Evolutionary conservation across 768 basidiomycete species (phyloP).

Genomic region (Boletus coccyginus): DNA sequence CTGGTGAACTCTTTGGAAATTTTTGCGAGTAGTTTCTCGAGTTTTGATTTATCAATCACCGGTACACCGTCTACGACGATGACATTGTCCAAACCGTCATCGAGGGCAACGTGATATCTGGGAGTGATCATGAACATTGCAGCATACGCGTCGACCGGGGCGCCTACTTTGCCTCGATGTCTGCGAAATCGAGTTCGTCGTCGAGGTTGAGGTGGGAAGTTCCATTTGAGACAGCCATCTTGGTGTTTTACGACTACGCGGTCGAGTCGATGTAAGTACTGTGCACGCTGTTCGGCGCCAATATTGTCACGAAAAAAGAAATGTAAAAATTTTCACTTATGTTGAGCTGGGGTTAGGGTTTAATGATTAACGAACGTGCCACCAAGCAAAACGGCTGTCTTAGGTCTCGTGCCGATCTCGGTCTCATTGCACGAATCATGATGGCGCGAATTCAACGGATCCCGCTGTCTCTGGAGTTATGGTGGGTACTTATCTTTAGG

Average conservation of each 20-base stretch:
- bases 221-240: slow-evolving; percentile 46
- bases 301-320: neutral
- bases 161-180: slow-evolving; percentile 82
- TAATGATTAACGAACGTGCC: neutral
- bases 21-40: slow-evolving; percentile 76
- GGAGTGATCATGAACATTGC: slow-evolving; percentile 5
- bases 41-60: slow-evolving; percentile 81
- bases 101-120: slow-evolving; percentile 84
- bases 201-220: slow-evolving; percentile 36
- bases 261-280: neutral
- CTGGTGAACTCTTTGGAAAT: slow-evolving; percentile 81
- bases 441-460: neutral
- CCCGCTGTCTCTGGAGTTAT: neutral
- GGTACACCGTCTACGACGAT: slow-evolving; percentile 93
- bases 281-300: too few species aligned
- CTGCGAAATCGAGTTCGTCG: slow-evolving; percentile 80
- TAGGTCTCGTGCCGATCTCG: too few species aligned
- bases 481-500: neutral
- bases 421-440: neutral
- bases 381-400: neutral
- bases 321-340: neutral
- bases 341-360: slow-evolving; percentile 1
- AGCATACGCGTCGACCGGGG: neutral
- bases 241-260: slow-evolving; percentile 13
- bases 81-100: slow-evolving; percentile 87